phyloP scores from a whole-genome alignment of 495 filamentous ascomycete species.

The Glonium stellatum region DNA sequence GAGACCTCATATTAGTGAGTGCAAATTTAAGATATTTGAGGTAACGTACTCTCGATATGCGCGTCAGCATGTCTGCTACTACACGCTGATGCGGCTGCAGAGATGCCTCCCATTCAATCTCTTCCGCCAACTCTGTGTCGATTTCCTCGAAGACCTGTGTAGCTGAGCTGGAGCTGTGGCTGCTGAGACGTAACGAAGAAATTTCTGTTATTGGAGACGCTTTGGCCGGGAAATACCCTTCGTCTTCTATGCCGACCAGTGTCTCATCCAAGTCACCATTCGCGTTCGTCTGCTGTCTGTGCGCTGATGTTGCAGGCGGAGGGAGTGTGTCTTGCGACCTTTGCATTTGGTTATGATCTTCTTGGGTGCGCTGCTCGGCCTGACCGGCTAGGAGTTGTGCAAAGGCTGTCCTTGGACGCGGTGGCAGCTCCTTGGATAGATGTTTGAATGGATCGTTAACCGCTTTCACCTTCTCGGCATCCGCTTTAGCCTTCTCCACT shows the following conservation, averaged over 20 bases:
- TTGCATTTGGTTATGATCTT: neutral
- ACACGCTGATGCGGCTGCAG: conserved; percentile 24
- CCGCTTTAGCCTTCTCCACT: conserved; percentile 13
- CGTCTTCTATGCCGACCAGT: conserved; percentile 9
- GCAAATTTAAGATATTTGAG: neutral
- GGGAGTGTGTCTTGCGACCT: neutral
- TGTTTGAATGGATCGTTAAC: conserved; percentile 18
- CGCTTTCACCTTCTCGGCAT: conserved; percentile 7
- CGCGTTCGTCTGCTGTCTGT: neutral
- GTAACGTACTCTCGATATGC: conserved; percentile 6
- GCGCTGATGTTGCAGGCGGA: neutral
- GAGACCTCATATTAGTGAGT: neutral
- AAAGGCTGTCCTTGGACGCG: conserved; percentile 1
- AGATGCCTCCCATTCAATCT: conserved; percentile 20
- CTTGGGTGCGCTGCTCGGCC: neutral
- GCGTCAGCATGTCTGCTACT: conserved; percentile 8
- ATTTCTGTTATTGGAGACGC: conserved; percentile 2
- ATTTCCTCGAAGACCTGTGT: neutral
- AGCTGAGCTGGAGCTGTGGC: conserved; percentile 26
- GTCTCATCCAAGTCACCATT: conserved; percentile 16
- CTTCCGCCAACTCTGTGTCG: conserved; percentile 9
- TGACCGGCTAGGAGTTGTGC: conserved; percentile 8
- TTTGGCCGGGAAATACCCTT: neutral
- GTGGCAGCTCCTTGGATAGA: neutral
- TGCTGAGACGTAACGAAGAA: conserved; percentile 21